Evolutionary conservation across 768 basidiomycete species (phyloP).

Genomic region (Dictyophora rubrovolvata): DNA sequence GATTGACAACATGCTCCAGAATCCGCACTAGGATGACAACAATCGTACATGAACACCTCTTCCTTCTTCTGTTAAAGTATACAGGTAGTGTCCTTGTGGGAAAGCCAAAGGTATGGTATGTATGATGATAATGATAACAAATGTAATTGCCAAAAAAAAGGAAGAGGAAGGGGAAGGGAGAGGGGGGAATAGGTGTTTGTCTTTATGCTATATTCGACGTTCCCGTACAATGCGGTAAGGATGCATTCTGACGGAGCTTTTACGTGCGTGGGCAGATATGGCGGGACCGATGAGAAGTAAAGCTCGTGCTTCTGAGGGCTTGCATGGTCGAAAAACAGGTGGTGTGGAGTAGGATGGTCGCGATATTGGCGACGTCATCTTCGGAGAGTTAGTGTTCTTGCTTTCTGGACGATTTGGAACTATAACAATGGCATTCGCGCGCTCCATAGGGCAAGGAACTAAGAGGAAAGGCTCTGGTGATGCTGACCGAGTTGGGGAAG

Average conservation of each 20-base stretch:
- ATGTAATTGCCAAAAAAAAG: neutral
- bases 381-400: neutral
- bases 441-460: neutral
- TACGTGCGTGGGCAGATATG: slow-evolving; percentile 1
- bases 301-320: neutral
- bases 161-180: neutral
- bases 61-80: neutral
- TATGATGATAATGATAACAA: neutral
- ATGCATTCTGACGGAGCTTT: slow-evolving; percentile 1
- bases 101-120: too few relatives aligned
- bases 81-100: neutral
- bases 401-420: slow-evolving; percentile 55
- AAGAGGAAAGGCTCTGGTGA: slow-evolving; percentile 49
- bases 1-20: too few relatives aligned
- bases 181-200: too few relatives aligned
- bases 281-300: slow-evolving; percentile 3
- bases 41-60: neutral
- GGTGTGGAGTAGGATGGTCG: neutral
- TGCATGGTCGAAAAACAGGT: slow-evolving; percentile 1
- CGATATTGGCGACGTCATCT: neutral
- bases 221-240: slow-evolving; percentile 3
- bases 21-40: neutral
- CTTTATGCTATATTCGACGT: neutral
- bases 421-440: slow-evolving; percentile 4
- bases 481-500: slow-evolving; percentile 51